These are phyloP conservation scores for Euptelea pleiosperma DNA, from an alignment of 164 flowering plant species.

Conservation along the genomic window DNA sequence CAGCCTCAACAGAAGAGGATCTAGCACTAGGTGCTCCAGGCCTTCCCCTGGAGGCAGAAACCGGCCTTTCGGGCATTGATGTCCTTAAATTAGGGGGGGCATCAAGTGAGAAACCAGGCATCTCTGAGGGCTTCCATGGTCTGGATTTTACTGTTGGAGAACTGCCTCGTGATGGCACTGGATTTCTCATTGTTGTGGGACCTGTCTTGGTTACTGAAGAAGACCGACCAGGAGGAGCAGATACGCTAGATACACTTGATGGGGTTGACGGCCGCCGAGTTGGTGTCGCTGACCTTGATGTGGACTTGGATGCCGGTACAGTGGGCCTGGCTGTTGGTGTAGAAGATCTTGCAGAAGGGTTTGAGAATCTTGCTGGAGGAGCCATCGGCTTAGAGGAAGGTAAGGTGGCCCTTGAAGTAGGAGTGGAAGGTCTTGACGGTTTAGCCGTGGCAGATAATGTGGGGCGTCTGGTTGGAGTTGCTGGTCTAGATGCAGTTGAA, in stretches of 20 bases:
- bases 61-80: conserved; percentile 69
- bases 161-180: conserved; percentile 49
- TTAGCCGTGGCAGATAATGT: conserved; percentile 39
- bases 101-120: conserved; percentile 80
- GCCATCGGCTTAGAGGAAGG: conserved; percentile 36
- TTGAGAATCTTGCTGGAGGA: conserved; percentile 43
- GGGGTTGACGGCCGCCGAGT: conserved; percentile 51
- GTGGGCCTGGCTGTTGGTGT: conserved; percentile 32
- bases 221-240: conserved; percentile 38
- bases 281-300: conserved; percentile 53
- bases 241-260: conserved; percentile 33
- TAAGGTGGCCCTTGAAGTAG: conserved; percentile 63
- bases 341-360: conserved; percentile 42
- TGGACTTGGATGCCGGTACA: conserved; percentile 23
- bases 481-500: conserved; percentile 44
- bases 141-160: conserved; percentile 72
- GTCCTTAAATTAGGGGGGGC: conserved; percentile 83
- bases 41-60: conserved; percentile 79
- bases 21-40: conserved; percentile 58
- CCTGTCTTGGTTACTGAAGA: conserved; percentile 44
- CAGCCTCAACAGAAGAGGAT: conserved; percentile 50
- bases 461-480: conserved; percentile 63
- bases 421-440: conserved; percentile 77
- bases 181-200: conserved; percentile 34
- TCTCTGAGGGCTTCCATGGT: conserved; percentile 81